Base-by-base conservation (phyloP, 805 yeast genomes). In the Clavispora asparagi region DNA sequence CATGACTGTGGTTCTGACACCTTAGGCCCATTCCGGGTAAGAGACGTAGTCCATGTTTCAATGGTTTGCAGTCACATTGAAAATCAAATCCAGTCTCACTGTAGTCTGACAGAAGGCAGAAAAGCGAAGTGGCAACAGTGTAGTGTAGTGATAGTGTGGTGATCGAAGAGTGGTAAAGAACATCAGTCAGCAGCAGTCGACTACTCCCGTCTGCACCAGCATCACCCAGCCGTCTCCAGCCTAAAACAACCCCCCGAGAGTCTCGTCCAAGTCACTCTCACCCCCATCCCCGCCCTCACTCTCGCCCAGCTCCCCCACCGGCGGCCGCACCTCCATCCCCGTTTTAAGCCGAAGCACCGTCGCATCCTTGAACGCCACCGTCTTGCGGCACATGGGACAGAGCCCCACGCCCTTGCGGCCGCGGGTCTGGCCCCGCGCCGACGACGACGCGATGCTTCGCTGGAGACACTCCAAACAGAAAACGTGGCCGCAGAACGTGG, bases 381-480 rank as follows among this genome's bases (percentile, higher is more conserved):
- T 46, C 49, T 71, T 64, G 32, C 77, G 56, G 51, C 77, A 71
- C 53, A 71, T 58, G 6, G 77, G 77, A 56, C 77, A 71, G 13
- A 70, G 57, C 0, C 77, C 77, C 3, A 61, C 61, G 7, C 76
- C 76, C 41, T 59, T 55, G 33, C 57, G 56, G 3, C 71, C 69
- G 16, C 65, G 51, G 6, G 64, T 64, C 49, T 71, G 77, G 8
- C 77, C 77, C 11, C 76, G 56, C 19, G 77, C 76, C 40, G 62
- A 58, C 1, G 74, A 68, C 32, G 70, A 60, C 6, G 74, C 54
- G 2, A 71, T 55, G 49, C 73, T 65, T 46, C 64, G 68, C 53
- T 66, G 74, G 14, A 71, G 61, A 50, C 77, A 71, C 32, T 68
- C 73, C 9, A 71, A 53, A 45, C 77, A 71, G 53, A 68, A 71